Percentiles rank a stretch among this genome's conserved stretches.
phyloP scores from a whole-genome alignment of 495 filamentous ascomycete species.

The Penicillium canariense region DNA sequence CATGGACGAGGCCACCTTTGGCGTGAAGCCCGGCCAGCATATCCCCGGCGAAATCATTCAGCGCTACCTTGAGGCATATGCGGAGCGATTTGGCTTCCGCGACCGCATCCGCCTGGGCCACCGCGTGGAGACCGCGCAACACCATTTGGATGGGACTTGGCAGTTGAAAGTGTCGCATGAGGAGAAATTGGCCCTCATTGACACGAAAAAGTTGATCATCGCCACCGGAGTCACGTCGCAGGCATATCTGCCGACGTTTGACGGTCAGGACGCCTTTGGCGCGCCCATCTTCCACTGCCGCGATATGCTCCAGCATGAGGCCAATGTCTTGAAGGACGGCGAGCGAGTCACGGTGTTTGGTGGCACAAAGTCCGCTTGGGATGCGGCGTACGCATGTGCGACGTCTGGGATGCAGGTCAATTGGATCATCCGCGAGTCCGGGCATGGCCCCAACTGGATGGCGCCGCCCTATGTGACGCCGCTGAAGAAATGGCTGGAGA shows the following conservation, averaged over 20 bases:
- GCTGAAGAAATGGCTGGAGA: constrained; percentile 57
- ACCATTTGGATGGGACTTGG: constrained; percentile 42
- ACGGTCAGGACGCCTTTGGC: constrained; percentile 49
- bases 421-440: constrained; percentile 76
- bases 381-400: constrained; percentile 69
- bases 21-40: constrained; percentile 60
- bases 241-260: constrained; percentile 51
- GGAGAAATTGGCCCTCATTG: constrained; percentile 27
- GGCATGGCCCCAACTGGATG: constrained; percentile 74
- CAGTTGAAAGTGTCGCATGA: constrained; percentile 29
- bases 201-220: constrained; percentile 60
- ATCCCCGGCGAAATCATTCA: constrained; percentile 66
- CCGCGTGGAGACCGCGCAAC: constrained; percentile 52
- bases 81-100: constrained; percentile 55
- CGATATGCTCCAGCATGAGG: constrained; percentile 49
- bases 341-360: constrained; percentile 61
- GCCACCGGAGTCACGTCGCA: constrained; percentile 68
- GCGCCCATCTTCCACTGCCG: constrained; percentile 63
- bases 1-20: constrained; percentile 60
- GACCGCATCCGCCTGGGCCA: constrained; percentile 52
- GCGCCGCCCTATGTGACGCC: constrained; percentile 61
- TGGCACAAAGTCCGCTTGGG: constrained; percentile 73
- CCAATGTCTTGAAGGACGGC: constrained; percentile 29
- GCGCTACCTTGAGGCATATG: constrained; percentile 63
- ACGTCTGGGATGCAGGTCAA: constrained; percentile 64